Evolutionary conservation across 2,329 filamentous ascomycete species (phyloP), one percentile per base, ranked within the genome.

Genomic region (Rutstroemia sp.): DNA sequence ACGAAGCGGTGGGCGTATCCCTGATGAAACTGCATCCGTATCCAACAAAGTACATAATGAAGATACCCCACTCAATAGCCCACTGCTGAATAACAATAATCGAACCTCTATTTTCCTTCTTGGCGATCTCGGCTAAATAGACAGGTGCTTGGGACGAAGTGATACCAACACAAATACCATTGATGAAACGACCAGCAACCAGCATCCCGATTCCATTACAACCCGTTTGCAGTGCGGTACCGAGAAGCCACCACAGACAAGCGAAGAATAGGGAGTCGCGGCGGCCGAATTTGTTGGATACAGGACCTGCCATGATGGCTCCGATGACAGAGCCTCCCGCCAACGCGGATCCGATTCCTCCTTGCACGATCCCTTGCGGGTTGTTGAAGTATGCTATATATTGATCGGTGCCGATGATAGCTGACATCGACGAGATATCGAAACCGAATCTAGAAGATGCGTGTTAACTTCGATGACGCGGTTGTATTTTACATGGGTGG

Each of bases 61-160:
- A 48, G 16, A 57, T 86, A 61, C 81, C 84, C 77, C 78, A 87
- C 60, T 87, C 87, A 58, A 91, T 89, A 25, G 86, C 84, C 75
- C 61, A 85, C 66, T 90, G 87, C 68, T 89, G 86, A 38, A 82
- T 78, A 47, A 84, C 82, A n/a, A 90, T 84, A 25, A 90, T 75
- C 21, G 81, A 78, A 10, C 84, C 84, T 59, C 85, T 77, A 60
- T 72, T 74, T 39, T 68, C 68, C 1, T 78, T 75, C 45, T 79
- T 78, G 16, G 84, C 80, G 23, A 87, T 74, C 68, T 87, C 84
- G 27, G 82, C 78, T 8, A 86, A 77, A 66, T 86, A 87, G 34
- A 87, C 82, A 7, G 83, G 82, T 1, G 85, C 83, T 65, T 86
- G 82, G 1, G 82, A 80, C 21, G 80, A 84, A 56, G 79, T 82